These are phyloP conservation scores for Trichoderma orchidacearum DNA, from an alignment of 495 filamentous ascomycete species.

Conservation along the genomic window DNA sequence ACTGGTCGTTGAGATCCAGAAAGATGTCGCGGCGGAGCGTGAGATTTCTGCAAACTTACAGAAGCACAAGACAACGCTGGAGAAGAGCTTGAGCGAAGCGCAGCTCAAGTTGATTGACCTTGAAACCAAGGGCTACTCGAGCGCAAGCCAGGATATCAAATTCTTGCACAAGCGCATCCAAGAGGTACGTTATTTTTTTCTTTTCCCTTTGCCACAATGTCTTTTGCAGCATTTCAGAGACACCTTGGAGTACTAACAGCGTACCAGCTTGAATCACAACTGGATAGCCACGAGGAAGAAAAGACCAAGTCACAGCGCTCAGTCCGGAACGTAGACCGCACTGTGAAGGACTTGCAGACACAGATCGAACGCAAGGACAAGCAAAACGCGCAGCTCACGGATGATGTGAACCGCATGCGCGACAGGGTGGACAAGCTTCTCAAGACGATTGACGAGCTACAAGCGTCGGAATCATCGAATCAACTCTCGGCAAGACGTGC, in stretches of 20 bases:
- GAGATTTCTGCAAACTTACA: constrained; percentile 72
- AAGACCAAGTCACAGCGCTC: constrained; percentile 70
- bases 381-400: constrained; percentile 58
- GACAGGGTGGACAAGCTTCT: constrained; percentile 86
- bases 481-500: constrained; percentile 70
- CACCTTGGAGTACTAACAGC: constrained; percentile 9
- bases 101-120: constrained; percentile 84
- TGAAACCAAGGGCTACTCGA: constrained; percentile 94
- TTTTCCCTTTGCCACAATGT: background rate
- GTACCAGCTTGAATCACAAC: constrained; percentile 71
- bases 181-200: constrained; percentile 51
- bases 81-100: constrained; percentile 83
- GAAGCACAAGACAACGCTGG: constrained; percentile 82
- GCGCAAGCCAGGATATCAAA: constrained; percentile 83
- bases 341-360: constrained; percentile 80
- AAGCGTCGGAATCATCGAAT: constrained; percentile 65
- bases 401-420: constrained; percentile 69
- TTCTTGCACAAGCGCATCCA: constrained; percentile 92
- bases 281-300: constrained; percentile 71
- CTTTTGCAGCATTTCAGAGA: constrained; percentile 4
- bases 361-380: constrained; percentile 92
- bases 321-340: constrained; percentile 86
- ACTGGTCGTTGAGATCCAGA: constrained; percentile 76
- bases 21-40: constrained; percentile 83
- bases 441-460: constrained; percentile 82